These are phyloP conservation scores for Ganoderma resinaceum DNA, from an alignment of 1,284 basidiomycete species.

Conservation along the genomic window DNA sequence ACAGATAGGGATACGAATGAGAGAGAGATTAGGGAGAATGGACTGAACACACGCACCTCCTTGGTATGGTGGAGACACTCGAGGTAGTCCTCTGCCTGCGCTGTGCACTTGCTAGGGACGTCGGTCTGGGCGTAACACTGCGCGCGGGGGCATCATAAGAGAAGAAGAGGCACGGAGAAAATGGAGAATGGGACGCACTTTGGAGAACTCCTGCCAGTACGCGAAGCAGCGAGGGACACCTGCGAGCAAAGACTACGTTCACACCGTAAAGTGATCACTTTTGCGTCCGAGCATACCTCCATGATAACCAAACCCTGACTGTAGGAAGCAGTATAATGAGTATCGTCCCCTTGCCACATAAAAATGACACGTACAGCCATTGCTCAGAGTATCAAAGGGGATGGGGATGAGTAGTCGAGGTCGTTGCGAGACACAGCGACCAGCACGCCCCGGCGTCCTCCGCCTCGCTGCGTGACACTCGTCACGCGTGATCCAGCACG, in stretches of 20 bases:
- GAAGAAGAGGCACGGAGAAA: not conserved
- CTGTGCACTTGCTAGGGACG: constrained; percentile 74
- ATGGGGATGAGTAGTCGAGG: constrained; percentile 13
- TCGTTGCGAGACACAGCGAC: constrained; percentile 9
- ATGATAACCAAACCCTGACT: constrained; percentile 70
- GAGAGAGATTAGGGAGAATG: constrained; percentile 6
- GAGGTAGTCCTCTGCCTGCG: constrained; percentile 87
- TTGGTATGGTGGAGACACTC: constrained; percentile 94
- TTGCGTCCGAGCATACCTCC: constrained; percentile 55
- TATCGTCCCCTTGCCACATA: not conserved
- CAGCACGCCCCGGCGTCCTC: constrained; percentile 12
- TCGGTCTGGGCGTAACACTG: constrained; percentile 92
- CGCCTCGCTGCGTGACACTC: not conserved
- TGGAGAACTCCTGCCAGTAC: constrained; percentile 93
- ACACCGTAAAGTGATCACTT: constrained; percentile 6
- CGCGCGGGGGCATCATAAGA: constrained; percentile 7
- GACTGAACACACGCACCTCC: constrained; percentile 64
- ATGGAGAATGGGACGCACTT: constrained; percentile 50
- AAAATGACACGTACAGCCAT: constrained; percentile 45
- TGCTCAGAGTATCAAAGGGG: constrained; percentile 21
- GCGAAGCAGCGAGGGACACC: constrained; percentile 91
- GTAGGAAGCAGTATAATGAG: constrained; percentile 1
- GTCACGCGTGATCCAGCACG: constrained; percentile 19
- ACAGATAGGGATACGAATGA: constrained; percentile 7
- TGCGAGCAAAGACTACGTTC: constrained; percentile 40